These are phyloP conservation scores for Cardiospermum halicacabum DNA, from an alignment of 345 rosid species.

Conservation along the genomic window DNA sequence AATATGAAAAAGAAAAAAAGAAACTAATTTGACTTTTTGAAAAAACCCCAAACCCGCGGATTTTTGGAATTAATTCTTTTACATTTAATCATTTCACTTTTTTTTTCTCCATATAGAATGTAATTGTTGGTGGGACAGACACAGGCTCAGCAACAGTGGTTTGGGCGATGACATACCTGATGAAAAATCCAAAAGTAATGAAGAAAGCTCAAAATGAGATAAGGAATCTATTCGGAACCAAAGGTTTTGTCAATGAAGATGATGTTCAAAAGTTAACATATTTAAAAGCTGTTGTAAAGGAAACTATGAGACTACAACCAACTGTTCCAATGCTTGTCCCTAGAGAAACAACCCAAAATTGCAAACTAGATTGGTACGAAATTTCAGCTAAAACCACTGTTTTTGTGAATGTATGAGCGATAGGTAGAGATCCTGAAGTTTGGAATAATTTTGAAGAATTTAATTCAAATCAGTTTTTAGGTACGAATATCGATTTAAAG, in stretches of 20 bases:
- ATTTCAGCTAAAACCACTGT: constrained; percentile 19
- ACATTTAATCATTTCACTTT: not conserved
- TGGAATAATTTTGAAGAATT: constrained; percentile 27
- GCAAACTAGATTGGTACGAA: constrained; percentile 7
- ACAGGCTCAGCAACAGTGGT: constrained; percentile 18
- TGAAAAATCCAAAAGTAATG: constrained; percentile 28
- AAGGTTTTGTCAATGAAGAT: constrained; percentile 30
- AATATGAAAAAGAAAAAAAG: too few species aligned
- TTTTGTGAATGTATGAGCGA: constrained; percentile 26
- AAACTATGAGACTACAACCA: constrained; percentile 32
- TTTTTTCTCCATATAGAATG: constrained; percentile 8
- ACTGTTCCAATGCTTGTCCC: constrained; percentile 24
- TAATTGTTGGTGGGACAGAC: constrained; percentile 33
- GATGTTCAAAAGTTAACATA: constrained; percentile 22
- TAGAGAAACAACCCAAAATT: constrained; percentile 16
- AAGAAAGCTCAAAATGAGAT: constrained; percentile 29
- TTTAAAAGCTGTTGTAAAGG: constrained; percentile 45
- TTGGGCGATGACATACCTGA: constrained; percentile 36
- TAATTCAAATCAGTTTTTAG: constrained; percentile 24
- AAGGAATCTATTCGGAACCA: constrained; percentile 12
- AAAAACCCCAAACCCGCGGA: too few species aligned
- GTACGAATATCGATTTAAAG: constrained; percentile 8
- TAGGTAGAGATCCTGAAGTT: constrained; percentile 35
- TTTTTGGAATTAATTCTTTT: too few species aligned
- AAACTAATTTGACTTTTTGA: too few species aligned